These are phyloP conservation scores for Smithsoniella earleae DNA, from an alignment of 163 green algal species.

Conservation along the genomic window DNA sequence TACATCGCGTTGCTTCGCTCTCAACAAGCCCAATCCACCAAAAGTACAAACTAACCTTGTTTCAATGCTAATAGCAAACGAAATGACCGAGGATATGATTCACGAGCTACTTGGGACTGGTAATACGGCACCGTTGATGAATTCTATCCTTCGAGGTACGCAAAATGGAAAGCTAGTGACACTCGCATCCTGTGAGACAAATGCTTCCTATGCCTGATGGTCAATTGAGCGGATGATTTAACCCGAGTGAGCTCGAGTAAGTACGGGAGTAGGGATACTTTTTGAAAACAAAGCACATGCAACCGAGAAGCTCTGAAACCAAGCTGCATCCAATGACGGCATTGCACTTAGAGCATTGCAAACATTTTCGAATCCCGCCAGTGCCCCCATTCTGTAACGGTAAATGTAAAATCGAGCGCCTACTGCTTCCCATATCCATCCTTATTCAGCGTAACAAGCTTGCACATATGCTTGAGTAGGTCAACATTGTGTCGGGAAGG, in stretches of 20 bases:
- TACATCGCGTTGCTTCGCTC: not conserved
- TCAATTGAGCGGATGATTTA: too few species aligned
- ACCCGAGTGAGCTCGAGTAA: too few species aligned
- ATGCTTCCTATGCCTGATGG: not conserved
- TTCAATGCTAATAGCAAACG: conserved; percentile 20
- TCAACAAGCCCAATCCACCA: not conserved
- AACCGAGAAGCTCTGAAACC: too few species aligned
- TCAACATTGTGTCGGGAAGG: too few species aligned
- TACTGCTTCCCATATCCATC: too few species aligned
- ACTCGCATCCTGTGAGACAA: not conserved
- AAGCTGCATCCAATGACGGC: too few species aligned
- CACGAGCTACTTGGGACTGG: conserved; percentile 8
- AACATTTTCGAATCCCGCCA: too few species aligned
- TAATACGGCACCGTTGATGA: conserved; percentile 23
- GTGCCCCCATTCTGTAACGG: too few species aligned
- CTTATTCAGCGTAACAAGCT: too few species aligned
- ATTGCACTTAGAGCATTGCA: too few species aligned
- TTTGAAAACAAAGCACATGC: not conserved
- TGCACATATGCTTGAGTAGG: too few species aligned
- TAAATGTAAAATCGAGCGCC: too few species aligned
- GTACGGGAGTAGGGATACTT: not conserved
- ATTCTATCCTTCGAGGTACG: not conserved
- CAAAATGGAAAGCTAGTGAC: not conserved
- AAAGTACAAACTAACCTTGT: conserved; percentile 24
- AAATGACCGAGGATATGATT: conserved; percentile 30